Conservation (phyloP, 139 green algal species). For the Tetraselmis striata region DNA sequence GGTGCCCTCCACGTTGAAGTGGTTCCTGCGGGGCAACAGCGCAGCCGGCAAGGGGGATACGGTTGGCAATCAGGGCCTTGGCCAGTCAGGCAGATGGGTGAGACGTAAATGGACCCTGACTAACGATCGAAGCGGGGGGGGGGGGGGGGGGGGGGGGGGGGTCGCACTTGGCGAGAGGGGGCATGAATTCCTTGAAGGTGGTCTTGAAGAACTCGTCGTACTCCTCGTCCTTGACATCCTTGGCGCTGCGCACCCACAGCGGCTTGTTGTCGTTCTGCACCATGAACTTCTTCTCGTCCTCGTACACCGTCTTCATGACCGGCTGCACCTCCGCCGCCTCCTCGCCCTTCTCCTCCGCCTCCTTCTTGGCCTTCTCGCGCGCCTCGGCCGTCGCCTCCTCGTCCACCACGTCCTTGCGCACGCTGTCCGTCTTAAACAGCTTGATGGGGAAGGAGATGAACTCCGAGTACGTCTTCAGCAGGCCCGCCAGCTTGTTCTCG, state of each 20-base stretch:
- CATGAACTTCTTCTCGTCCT: conserved; percentile 73
- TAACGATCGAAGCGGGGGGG: too few relatives aligned
- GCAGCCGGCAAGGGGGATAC: too few relatives aligned
- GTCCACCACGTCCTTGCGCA: conserved; percentile 69
- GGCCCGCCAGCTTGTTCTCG: conserved; percentile 52
- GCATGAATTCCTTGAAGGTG: conserved; percentile 75
- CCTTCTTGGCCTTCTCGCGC: conserved; percentile 67
- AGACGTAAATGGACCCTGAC: too few relatives aligned
- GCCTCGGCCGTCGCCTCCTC: conserved; percentile 66
- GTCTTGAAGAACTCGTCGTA: conserved; percentile 96
- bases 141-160: background rate
- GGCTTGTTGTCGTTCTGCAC: conserved; percentile 96
- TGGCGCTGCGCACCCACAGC: conserved; percentile 80
- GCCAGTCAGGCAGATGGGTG: too few relatives aligned
- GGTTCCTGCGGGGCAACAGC: conserved; percentile 44
- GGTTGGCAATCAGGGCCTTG: too few relatives aligned
- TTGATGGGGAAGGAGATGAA: conserved; percentile 99
- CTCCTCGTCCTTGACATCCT: conserved; percentile 72
- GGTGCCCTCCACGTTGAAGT: conserved; percentile 95
- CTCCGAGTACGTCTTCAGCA: conserved; percentile 97
- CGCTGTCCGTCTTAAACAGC: conserved; percentile 49
- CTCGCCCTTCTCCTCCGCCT: conserved; percentile 59
- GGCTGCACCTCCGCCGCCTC: conserved; percentile 61
- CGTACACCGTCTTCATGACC: conserved; percentile 83
- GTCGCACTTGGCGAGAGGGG: conserved; percentile 47